Evolutionary conservation across 2,329 filamentous ascomycete genomes (phyloP), one percentile per base, ranked within the genome.

Genomic region (Claviceps spartinae): DNA sequence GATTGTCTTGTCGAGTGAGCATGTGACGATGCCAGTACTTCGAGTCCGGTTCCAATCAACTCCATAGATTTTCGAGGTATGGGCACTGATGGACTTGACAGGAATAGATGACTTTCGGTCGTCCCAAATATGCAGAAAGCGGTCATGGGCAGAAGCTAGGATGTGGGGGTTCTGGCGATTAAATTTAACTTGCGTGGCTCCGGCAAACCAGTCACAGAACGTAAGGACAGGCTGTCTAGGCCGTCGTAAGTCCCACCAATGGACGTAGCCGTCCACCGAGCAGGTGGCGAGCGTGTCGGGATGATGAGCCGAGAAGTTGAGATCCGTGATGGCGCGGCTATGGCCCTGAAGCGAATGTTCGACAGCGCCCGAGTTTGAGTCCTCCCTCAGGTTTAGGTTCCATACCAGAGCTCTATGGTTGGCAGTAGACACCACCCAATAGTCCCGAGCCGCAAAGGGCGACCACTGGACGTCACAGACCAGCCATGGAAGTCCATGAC

Each of bases 391-490:
- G 58, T 85, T 88, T 54, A 96, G 73, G 65, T 96, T 96, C 89
- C 89, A 96, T 20, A 96, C 87, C 49, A 96, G 74, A 20, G 90
- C 93, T 59, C 93, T 88, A 65, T 96, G 90, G 65, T 96, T 96
- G 18, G 89, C 91, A 1, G 90, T 95, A 54, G 88, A 95, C 38
- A 88, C 87, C 18, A 96, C 85, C 90, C 91, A 96, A 61, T 90
- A 90, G 65, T 95, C 87, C 47, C 90, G 81, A 20, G 79, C 81
- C 13, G 90, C 86, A 65, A 96, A 95, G 1, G 91, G 91, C 11
- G 88, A 95, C 91, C 91, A 96, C 67, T 96, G 91, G 34, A 95
- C 90, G 67, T 96, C 91, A 11, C 91, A 89, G 5, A 95, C 90
- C 49, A 95, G 82, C 88, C 90, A 96, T n/a, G 88, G 85, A 44